A percentile compares a stretch with the other conserved stretches of the same genome.
Conservation (phyloP, 2,329 filamentous ascomycete genomes). For the Sporothrix dimorphospora region DNA sequence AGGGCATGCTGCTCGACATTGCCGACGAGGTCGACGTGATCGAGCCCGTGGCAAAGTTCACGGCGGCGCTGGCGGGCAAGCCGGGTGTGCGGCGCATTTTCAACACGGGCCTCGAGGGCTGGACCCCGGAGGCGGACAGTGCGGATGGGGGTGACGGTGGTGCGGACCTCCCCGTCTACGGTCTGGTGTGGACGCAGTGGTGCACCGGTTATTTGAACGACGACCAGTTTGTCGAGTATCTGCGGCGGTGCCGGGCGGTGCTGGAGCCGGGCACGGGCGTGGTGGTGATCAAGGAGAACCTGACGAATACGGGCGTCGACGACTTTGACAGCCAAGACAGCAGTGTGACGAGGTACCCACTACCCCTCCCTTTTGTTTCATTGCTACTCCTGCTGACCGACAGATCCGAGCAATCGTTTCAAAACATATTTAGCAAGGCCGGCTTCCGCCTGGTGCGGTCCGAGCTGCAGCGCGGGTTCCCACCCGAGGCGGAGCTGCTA, state of each 20-base stretch:
- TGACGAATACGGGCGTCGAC: conserved; percentile 61
- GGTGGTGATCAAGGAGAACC: conserved; percentile 82
- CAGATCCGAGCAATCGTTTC: conserved; percentile 73
- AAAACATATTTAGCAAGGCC: conserved; percentile 67
- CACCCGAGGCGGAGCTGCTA: conserved; percentile 59
- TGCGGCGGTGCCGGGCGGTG: conserved; percentile 60
- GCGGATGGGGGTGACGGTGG: conserved; percentile 39
- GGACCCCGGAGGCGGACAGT: conserved; percentile 50
- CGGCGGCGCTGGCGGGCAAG: conserved; percentile 59
- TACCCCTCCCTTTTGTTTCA: no score
- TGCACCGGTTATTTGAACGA: conserved; percentile 84
- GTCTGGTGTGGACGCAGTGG: conserved; percentile 90
- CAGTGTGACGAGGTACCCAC: conserved; percentile 76
- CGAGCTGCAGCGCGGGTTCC: conserved; percentile 74
- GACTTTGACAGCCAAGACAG: conserved; percentile 76
- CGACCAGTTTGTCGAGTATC: conserved; percentile 67
- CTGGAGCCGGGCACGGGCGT: conserved; percentile 48
- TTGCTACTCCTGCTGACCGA: background rate
- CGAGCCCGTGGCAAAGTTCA: conserved; percentile 84
- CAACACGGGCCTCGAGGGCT: conserved; percentile 74
- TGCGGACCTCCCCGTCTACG: conserved; percentile 58
- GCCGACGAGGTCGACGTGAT: conserved; percentile 78
- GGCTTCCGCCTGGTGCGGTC: conserved; percentile 69
- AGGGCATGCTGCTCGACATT: conserved; percentile 72
- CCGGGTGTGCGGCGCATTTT: conserved; percentile 66